Percentiles rank a stretch among this genome's conserved stretches.
These are phyloP conservation scores for Daldinia grandis DNA, from an alignment of 495 filamentous ascomycete species.

Conservation along the genomic window DNA sequence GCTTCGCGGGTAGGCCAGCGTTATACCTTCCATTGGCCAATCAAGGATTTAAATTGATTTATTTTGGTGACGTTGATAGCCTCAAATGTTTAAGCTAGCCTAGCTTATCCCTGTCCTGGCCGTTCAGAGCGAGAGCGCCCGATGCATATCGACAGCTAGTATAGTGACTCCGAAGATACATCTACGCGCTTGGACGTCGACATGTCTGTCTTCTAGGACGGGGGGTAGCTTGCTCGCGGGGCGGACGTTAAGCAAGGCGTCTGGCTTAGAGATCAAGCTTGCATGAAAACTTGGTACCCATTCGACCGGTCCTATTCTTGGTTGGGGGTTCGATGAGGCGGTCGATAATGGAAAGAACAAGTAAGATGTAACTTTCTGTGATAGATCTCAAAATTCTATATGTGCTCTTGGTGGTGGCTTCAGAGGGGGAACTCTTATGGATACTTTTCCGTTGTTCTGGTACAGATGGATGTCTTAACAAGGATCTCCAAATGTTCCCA, in stretches of 20 bases:
- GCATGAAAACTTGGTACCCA: not conserved
- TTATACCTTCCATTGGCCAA: slow-evolving; percentile 31
- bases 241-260: slow-evolving; percentile 17
- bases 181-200: slow-evolving; percentile 1
- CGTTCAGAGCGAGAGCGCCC: not conserved
- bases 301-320: not conserved
- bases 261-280: slow-evolving; percentile 20
- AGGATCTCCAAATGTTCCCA: slow-evolving; percentile 46
- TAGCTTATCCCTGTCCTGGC: not conserved
- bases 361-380: slow-evolving; percentile 20
- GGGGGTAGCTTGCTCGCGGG: slow-evolving; percentile 6
- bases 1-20: slow-evolving; percentile 1
- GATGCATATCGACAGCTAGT: not conserved
- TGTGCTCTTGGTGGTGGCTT: slow-evolving; percentile 26
- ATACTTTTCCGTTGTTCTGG: slow-evolving; percentile 24
- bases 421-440: slow-evolving; percentile 7
- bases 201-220: slow-evolving; percentile 15
- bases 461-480: slow-evolving; percentile 37
- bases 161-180: slow-evolving; percentile 38
- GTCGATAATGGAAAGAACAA: slow-evolving; percentile 14
- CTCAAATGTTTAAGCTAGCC: not conserved
- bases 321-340: slow-evolving; percentile 18
- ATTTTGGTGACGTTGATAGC: slow-evolving; percentile 25
- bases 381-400: slow-evolving; percentile 13
- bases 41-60: slow-evolving; percentile 31